Evolutionary conservation across 139 green algal species (phyloP).

Genomic region (Micractinium sp.): DNA sequence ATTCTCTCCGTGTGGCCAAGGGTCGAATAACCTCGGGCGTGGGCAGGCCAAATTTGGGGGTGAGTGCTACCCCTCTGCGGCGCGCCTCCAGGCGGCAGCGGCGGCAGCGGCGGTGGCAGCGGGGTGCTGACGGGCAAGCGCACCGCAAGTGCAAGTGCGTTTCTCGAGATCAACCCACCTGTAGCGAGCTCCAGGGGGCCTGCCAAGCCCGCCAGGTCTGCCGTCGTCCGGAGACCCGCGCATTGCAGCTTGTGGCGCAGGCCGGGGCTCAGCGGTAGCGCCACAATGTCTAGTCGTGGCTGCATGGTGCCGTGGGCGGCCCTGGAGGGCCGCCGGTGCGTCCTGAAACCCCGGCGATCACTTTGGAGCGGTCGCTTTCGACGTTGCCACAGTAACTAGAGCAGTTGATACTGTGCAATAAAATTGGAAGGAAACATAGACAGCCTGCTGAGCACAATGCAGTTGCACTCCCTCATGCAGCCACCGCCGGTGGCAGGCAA

Average conservation of each 20-base stretch:
- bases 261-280: constrained; percentile 39
- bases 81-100: neutral
- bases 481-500: no score
- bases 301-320: neutral
- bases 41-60: no score
- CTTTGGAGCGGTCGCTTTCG: neutral
- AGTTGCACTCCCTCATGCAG: no score
- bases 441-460: no score
- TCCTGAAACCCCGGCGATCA: neutral
- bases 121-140: neutral
- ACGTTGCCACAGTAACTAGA: no score
- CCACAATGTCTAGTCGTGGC: constrained; percentile 28
- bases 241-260: constrained; percentile 47
- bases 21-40: no score
- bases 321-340: neutral
- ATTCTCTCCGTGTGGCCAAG: no score
- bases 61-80: no score
- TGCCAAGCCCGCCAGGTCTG: constrained; percentile 38
- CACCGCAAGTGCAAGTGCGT: neutral
- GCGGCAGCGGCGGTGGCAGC: neutral
- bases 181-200: constrained; percentile 46
- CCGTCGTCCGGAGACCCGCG: constrained; percentile 49
- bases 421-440: no score
- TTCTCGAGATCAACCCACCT: constrained; percentile 24
- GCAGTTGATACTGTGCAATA: no score